phyloP scores from a whole-genome alignment of 192 early-diverging fungal species.

The Gryganskiella cystojenkinii region DNA sequence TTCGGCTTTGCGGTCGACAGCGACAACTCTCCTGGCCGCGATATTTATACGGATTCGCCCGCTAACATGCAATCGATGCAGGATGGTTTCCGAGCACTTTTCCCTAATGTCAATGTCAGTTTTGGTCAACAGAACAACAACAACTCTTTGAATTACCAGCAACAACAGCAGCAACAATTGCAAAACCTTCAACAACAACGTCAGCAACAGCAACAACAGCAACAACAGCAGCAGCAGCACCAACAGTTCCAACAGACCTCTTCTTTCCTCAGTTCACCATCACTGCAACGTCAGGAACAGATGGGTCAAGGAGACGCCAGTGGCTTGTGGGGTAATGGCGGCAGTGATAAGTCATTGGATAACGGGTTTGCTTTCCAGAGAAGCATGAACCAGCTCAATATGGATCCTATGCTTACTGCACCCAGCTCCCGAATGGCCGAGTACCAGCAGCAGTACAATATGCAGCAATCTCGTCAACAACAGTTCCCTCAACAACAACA shows the following conservation, averaged over 20 bases:
- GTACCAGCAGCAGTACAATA: slow-evolving; percentile 39
- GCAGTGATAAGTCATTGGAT: slow-evolving; percentile 13
- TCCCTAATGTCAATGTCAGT: slow-evolving; percentile 72
- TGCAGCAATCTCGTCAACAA: slow-evolving; percentile 1
- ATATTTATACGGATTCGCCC: slow-evolving; percentile 21
- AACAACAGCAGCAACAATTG: slow-evolving; percentile 26
- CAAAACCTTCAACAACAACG: slow-evolving; percentile 22
- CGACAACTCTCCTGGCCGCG: slow-evolving; percentile 25
- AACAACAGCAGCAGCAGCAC: slow-evolving; percentile 12
- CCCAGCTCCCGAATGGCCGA: slow-evolving; percentile 40
- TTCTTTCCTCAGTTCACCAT: neutral
- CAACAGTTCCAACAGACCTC: neutral
- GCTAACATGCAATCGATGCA: slow-evolving; percentile 60
- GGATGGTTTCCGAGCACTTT: slow-evolving; percentile 64
- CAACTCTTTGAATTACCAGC: slow-evolving; percentile 15
- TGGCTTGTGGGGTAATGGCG: slow-evolving; percentile 20
- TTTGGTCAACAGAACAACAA: slow-evolving; percentile 51
- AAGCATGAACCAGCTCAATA: slow-evolving; percentile 28
- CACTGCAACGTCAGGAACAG: slow-evolving; percentile 19
- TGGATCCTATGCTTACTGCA: slow-evolving; percentile 33
- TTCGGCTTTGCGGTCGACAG: slow-evolving; percentile 58
- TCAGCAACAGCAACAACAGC: slow-evolving; percentile 25
- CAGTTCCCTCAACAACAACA: slow-evolving; percentile 3
- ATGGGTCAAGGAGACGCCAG: neutral
- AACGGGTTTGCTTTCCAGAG: slow-evolving; percentile 18